A percentile compares a stretch with the other conserved stretches of the same genome.
Conservation (phyloP, 768 basidiomycete genomes). For the Lentinula raphanica region DNA sequence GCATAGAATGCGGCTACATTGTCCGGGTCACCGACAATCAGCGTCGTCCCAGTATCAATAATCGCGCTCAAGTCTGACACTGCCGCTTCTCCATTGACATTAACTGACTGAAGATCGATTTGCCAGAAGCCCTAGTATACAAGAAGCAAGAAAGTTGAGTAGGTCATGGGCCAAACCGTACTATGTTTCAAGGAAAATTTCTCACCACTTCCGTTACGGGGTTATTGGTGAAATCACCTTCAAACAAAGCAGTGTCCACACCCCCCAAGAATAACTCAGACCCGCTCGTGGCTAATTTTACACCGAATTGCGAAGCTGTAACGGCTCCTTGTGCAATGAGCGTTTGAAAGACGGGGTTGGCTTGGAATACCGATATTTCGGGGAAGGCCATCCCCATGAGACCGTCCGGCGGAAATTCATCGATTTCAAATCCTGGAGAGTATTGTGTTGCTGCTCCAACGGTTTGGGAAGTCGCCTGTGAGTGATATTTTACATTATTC, state of each 20-base stretch:
- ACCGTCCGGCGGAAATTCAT: conserved; percentile 33
- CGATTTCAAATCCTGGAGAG: conserved; percentile 25
- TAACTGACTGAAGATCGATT: conserved; percentile 23
- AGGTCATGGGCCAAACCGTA: too few species aligned
- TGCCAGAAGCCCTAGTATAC: conserved; percentile 28
- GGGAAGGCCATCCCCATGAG: conserved; percentile 42
- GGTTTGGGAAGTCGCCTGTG: conserved; percentile 22
- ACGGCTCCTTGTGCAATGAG: conserved; percentile 32
- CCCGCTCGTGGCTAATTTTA: conserved; percentile 37
- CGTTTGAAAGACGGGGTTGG: conserved; percentile 39
- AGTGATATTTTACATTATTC: not conserved
- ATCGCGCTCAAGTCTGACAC: conserved; percentile 18
- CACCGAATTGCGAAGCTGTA: conserved; percentile 36
- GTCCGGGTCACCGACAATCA: conserved; percentile 28
- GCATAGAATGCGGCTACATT: conserved; percentile 24
- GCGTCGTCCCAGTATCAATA: conserved; percentile 40
- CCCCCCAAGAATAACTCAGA: conserved; percentile 58
- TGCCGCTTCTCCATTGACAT: conserved; percentile 19
- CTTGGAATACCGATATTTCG: conserved; percentile 27
- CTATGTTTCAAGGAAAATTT: too few species aligned
- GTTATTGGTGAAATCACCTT: conserved; percentile 35
- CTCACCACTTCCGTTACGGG: conserved; percentile 27
- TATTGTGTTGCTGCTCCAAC: conserved; percentile 35
- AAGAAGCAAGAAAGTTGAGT: too few species aligned
- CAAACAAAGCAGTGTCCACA: conserved; percentile 39